Percentiles rank a stretch among this genome's conserved stretches.
Evolutionary conservation across 257 asterid species (phyloP).

Genomic region (Galeopsis tetrahit): DNA sequence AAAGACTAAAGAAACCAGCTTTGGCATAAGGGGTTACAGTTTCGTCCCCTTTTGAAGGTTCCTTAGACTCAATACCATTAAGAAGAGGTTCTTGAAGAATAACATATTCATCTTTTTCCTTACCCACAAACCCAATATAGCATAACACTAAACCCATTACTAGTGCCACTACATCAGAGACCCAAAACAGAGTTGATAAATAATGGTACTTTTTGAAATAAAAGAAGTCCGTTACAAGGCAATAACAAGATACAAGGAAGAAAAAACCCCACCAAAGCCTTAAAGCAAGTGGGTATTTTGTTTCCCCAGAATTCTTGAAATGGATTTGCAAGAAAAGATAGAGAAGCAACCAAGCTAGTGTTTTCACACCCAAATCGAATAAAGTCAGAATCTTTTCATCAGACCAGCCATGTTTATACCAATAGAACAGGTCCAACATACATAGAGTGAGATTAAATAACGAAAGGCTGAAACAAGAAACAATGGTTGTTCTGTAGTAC

Average conservation of each 20-base stretch:
- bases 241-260: conserved; percentile 65
- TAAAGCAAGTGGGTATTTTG: conserved; percentile 59
- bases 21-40: conserved; percentile 76
- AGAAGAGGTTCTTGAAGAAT: conserved; percentile 69
- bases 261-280: conserved; percentile 79
- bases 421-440: conserved; percentile 54
- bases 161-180: conserved; percentile 58
- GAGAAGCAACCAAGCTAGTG: conserved; percentile 64
- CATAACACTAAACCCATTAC: conserved; percentile 57
- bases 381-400: conserved; percentile 66
- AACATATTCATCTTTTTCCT: conserved; percentile 35
- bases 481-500: conserved; percentile 44
- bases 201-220: conserved; percentile 43
- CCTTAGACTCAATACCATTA: conserved; percentile 40
- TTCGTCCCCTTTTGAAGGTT: conserved; percentile 52
- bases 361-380: conserved; percentile 61
- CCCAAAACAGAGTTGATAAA: conserved; percentile 56
- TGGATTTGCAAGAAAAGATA: conserved; percentile 53
- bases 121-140: conserved; percentile 51
- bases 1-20: conserved; percentile 60
- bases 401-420: conserved; percentile 72
- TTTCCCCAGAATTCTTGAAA: conserved; percentile 43
- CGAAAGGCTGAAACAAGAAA: conserved; percentile 54
- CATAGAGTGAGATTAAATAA: conserved; percentile 53
- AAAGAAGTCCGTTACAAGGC: conserved; percentile 60